Conservation (phyloP, 2,329 filamentous ascomycete species). For the Aspergillus latus region DNA sequence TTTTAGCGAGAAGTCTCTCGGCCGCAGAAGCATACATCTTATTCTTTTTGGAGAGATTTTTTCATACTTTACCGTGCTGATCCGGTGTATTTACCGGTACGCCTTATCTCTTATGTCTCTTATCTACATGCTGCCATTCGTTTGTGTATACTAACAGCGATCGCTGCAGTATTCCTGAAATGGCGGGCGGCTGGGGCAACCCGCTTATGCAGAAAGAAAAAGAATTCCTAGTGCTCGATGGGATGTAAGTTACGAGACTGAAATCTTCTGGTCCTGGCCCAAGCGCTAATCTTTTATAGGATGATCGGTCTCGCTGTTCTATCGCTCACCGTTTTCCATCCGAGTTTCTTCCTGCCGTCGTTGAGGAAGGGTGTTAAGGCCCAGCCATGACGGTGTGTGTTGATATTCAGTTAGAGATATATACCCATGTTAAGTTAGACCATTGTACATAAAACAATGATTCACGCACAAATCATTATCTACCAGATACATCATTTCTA, state of each 20-base stretch:
- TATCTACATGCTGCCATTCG: conserved; percentile 47
- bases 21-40: conserved; percentile 24
- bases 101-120: conserved; percentile 30
- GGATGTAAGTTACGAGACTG: conserved; percentile 19
- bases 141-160: conserved; percentile 26
- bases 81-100: background rate
- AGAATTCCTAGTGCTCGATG: conserved; percentile 55
- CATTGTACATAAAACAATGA: background rate
- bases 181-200: conserved; percentile 49
- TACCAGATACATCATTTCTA: too few species aligned
- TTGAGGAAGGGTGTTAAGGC: conserved; percentile 30
- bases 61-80: conserved; percentile 38
- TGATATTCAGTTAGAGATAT: background rate
- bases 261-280: too few species aligned
- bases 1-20: conserved; percentile 14
- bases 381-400: conserved; percentile 10
- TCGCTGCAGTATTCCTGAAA: conserved; percentile 53
- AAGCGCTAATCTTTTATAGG: conserved; percentile 25
- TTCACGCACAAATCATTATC: too few species aligned
- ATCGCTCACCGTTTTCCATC: conserved; percentile 45
- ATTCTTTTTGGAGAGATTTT: conserved; percentile 32
- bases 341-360: conserved; percentile 45
- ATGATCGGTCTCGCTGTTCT: conserved; percentile 48
- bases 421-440: background rate
- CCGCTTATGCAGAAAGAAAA: conserved; percentile 50